Base-by-base conservation (phyloP, 169 alveolate species). In the Plasmodium gonderi region DNA sequence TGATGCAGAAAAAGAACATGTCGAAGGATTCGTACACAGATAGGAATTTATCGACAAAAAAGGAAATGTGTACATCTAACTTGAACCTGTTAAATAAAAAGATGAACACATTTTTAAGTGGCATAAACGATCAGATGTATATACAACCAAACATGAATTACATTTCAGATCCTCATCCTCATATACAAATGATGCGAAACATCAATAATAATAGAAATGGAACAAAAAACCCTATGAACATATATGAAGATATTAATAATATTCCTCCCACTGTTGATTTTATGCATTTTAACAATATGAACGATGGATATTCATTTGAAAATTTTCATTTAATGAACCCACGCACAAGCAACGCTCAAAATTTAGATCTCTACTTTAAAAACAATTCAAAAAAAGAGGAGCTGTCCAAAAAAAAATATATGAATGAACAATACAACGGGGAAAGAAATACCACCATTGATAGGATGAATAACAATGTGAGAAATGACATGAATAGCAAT, bases 91-190 rank as follows among this genome's bases (percentile, higher is more conserved):
- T 69, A 69, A 89, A 89, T 60, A 49, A 89, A 72, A 89, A 89
- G 8, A 89, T 79, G 49, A 89, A 44, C 23, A 89, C 54, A 20
- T 79, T 67, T 47, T 8, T 65, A 4, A 42, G 60, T 42, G 36
- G 36, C 17, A 67, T 67, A 45, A 89, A 89, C 65, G 91, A 89
- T 4, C 80, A 74, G 0, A n/a, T 79, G 33, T 79, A 72, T 76
- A 45, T 79, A 20, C 69, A 76, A 14, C 78, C 64, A 17, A 64
- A 54, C 7, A 77, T 69, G 45, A 90, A 77, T 90, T 81, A 76
- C 47, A 47, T 54, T 17, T 64, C 64, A 36, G 87, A 54, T 9
- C 68, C 67, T 12, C 40, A 44, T 20, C 31, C 85, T 7, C 7
- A 36, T 76, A 38, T 72, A 9, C 79, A 76, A 20, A 74, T 31